phyloP scores from a whole-genome alignment of 139 green algal genomes.

The Chlamydomonas urium region DNA sequence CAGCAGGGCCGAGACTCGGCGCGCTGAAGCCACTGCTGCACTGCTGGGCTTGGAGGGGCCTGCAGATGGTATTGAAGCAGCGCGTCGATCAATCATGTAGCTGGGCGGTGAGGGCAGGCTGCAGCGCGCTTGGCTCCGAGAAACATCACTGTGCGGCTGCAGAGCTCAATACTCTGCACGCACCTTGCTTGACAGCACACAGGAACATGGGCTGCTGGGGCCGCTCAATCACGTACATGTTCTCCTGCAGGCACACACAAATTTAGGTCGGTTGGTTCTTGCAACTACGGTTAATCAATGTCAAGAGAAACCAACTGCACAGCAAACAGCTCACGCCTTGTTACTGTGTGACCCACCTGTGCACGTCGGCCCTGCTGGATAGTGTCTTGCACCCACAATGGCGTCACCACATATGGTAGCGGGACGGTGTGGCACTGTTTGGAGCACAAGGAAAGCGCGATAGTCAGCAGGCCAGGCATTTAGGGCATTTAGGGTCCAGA shows the following conservation, averaged over 20 bases:
- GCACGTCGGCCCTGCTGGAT: conserved; percentile 8
- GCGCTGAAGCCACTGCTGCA: too few species aligned
- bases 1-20: not conserved
- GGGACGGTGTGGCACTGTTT: not conserved
- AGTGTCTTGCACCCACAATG: conserved; percentile 36
- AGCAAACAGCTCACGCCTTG: conserved; percentile 1
- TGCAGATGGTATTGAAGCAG: too few species aligned
- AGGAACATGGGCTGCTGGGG: conserved; percentile 4
- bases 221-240: conserved; percentile 7
- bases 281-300: not conserved
- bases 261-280: not conserved
- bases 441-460: not conserved
- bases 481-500: not conserved
- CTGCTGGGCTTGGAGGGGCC: too few species aligned
- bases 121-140: not conserved
- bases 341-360: conserved; percentile 10
- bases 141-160: not conserved
- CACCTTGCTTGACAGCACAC: not conserved
- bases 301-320: not conserved
- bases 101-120: not conserved
- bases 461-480: not conserved
- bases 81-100: not conserved
- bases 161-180: not conserved
- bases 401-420: conserved; percentile 31
- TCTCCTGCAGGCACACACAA: not conserved